Conservation (phyloP, 2,329 filamentous ascomycete genomes). For the Ophiocordyceps sinensis region DNA sequence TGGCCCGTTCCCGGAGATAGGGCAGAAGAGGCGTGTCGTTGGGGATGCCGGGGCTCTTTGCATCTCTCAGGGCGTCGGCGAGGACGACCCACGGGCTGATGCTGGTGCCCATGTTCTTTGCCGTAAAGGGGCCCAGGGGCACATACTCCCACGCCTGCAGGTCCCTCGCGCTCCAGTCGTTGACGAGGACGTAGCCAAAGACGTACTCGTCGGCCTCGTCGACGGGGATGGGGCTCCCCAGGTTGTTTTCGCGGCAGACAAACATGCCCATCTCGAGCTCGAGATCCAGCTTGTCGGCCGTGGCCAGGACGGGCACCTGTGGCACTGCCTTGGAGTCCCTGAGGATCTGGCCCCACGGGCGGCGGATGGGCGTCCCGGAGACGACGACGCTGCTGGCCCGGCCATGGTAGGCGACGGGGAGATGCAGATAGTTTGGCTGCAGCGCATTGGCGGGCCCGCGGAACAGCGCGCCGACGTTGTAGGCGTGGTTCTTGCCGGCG, state of each 20-base stretch:
- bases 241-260: conserved; percentile 47
- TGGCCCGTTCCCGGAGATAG: conserved; percentile 40
- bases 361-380: conserved; percentile 56
- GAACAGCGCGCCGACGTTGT: conserved; percentile 54
- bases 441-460: conserved; percentile 59
- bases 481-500: conserved; percentile 65
- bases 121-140: conserved; percentile 47
- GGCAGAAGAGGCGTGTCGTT: conserved; percentile 20
- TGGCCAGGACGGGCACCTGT: conserved; percentile 42
- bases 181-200: conserved; percentile 54
- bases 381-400: conserved; percentile 62
- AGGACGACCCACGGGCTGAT: conserved; percentile 51
- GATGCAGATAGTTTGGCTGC: conserved; percentile 67
- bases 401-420: conserved; percentile 72
- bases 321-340: conserved; percentile 30
- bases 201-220: conserved; percentile 53
- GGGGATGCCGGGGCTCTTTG: conserved; percentile 9
- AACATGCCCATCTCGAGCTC: conserved; percentile 71
- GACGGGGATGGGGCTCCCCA: conserved; percentile 54
- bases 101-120: conserved; percentile 45
- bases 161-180: conserved; percentile 51
- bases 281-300: conserved; percentile 51
- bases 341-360: conserved; percentile 63
- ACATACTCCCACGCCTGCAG: conserved; percentile 48
- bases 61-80: conserved; percentile 35